A percentile compares a stretch with the other conserved stretches of the same genome.
phyloP scores from a whole-genome alignment of 1,284 basidiomycete species.

The Boletus chippewaensis region DNA sequence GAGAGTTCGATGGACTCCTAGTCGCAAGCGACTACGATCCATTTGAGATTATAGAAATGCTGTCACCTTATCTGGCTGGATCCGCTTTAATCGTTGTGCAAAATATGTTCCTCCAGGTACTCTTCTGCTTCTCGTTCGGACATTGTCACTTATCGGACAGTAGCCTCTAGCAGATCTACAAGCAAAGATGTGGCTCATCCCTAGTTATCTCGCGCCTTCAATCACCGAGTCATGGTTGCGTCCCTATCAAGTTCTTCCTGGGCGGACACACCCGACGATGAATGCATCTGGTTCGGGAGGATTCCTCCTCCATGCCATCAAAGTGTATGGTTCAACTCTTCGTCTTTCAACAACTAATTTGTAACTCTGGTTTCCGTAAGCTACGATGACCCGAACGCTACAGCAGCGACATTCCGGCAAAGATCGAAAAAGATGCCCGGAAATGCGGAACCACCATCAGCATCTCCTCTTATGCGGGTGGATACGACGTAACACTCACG shows the following conservation, averaged over 20 bases:
- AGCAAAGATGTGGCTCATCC: constrained; percentile 58
- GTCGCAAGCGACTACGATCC: constrained; percentile 86
- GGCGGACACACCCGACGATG: constrained; percentile 96
- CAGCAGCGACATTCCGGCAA: constrained; percentile 38
- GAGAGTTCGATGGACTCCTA: constrained; percentile 86
- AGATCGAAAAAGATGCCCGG: constrained; percentile 21
- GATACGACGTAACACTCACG: constrained; percentile 12
- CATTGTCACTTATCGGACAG: neutral
- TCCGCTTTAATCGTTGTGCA: constrained; percentile 86
- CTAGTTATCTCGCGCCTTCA: constrained; percentile 71
- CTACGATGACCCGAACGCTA: constrained; percentile 62
- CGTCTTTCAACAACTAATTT: constrained; percentile 7
- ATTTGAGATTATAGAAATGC: constrained; percentile 69
- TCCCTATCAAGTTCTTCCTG: constrained; percentile 91
- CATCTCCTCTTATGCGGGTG: constrained; percentile 15
- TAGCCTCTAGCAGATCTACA: constrained; percentile 75
- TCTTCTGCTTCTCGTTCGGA: constrained; percentile 9
- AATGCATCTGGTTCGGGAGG: constrained; percentile 85
- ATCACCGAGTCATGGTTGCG: constrained; percentile 88
- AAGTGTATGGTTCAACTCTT: constrained; percentile 55
- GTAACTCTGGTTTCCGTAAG: constrained; percentile 33
- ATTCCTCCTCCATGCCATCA: constrained; percentile 77
- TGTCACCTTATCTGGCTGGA: constrained; percentile 76
- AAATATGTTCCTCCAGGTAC: constrained; percentile 73
- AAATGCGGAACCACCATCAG: constrained; percentile 1